Percentiles rank a stretch among this genome's conserved stretches.
These are phyloP conservation scores for Inga oerstediana DNA, from an alignment of 306 rosid genomes.

Conservation along the genomic window DNA sequence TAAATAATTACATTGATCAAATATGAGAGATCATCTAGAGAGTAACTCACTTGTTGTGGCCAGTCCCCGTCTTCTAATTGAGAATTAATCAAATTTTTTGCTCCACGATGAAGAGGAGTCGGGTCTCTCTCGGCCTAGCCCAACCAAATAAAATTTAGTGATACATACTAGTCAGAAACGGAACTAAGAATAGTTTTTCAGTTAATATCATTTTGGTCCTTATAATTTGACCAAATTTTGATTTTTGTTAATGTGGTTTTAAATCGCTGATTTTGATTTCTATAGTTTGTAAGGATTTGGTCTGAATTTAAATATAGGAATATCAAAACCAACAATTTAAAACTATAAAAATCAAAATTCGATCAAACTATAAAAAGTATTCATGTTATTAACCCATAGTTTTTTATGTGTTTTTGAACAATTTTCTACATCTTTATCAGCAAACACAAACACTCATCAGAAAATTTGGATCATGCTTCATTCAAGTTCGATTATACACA, in stretches of 20 bases:
- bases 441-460: background rate
- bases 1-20: background rate
- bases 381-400: background rate
- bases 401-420: background rate
- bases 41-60: conserved; percentile 55
- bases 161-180: background rate
- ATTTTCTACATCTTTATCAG: background rate
- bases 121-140: conserved; percentile 44
- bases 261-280: no score
- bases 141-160: background rate
- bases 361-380: no score
- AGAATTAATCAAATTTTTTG: conserved; percentile 57
- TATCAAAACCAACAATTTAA: no score
- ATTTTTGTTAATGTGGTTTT: no score
- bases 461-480: background rate
- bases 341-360: no score
- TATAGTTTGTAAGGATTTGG: no score
- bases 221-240: no score
- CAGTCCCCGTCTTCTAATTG: conserved; percentile 69
- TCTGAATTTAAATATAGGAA: no score
- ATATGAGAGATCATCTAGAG: background rate
- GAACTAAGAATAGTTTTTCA: no score
- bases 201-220: no score
- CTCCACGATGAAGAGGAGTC: conserved; percentile 60
- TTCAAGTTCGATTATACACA: background rate